Base-by-base conservation (phyloP, 768 basidiomycete genomes). In the Porphyrellus cyaneotinctus region DNA sequence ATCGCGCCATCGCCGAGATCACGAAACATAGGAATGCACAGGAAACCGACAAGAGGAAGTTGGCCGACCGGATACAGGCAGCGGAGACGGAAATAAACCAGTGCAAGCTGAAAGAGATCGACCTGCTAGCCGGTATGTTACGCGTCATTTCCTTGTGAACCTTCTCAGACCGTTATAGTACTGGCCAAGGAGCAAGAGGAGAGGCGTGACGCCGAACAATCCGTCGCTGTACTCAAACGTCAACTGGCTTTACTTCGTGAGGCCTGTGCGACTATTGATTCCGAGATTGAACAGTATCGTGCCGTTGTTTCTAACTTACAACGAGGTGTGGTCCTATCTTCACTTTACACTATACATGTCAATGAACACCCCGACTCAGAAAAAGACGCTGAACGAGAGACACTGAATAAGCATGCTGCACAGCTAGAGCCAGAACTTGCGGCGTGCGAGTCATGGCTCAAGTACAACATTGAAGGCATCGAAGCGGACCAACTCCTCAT, bases 101-200 rank as follows among this genome's bases (percentile, higher is more conserved):
- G 39, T 91, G 88, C 70, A 88, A 91, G 59, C 64, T 88, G 47
- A 79, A 76, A 61, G 92, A 94, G 69, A 85, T 91, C 28, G 85
- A 89, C 47, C 77, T 95, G 50, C 77, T 91, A 3, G 79, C 81
- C 51, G 80, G 91, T 92, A 66, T n/a, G 81, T 72, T 15, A 31
- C 31, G 50, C 24, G 18, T 58, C 5, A 36, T 10, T n/a, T 32
- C 9, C 5, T 17, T 17, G 32, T 43, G 14, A n/a, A 41, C 35
- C 22, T 12, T 41, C 24, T 23, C 6, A 32, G 36, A 39, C 8
- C 15, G 28, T 28, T 13, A 20, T 53, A 88, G 88, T 79, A 11
- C 68, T 91, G 45, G 84, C 82, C 58, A 72, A 74, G 49, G 89
- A 91, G 64, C 81, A 84, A 52, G 83, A 86, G 50, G 89, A 91